phyloP scores from a whole-genome alignment of 345 rosid genomes.

The Hypericum androsaemum region DNA sequence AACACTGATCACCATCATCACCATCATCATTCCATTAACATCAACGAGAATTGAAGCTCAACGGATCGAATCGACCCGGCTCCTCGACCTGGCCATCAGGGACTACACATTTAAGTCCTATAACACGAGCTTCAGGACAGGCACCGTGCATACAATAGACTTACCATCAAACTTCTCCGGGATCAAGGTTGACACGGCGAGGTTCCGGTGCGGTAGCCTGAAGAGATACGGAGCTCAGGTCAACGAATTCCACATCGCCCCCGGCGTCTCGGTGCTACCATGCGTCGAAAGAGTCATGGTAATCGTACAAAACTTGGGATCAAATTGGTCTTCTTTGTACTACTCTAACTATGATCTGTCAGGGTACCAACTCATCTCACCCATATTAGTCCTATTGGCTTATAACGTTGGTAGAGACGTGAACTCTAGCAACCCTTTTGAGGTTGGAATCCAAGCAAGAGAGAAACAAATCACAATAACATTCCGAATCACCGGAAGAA shows the following conservation, averaged over 20 bases:
- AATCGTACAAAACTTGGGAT: constrained; percentile 57
- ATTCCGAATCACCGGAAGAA: constrained; percentile 28
- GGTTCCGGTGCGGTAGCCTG: constrained; percentile 88
- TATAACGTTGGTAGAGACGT: constrained; percentile 41
- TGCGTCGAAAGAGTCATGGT: constrained; percentile 77
- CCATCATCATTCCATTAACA: constrained; percentile 16
- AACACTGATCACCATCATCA: constrained; percentile 12
- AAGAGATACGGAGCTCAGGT: constrained; percentile 68
- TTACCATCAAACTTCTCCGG: constrained; percentile 76
- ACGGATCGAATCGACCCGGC: constrained; percentile 41
- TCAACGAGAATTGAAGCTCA: constrained; percentile 26
- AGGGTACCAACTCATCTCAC: constrained; percentile 68
- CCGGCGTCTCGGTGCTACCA: constrained; percentile 56
- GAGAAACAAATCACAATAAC: constrained; percentile 51
- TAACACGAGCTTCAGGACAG: constrained; percentile 42
- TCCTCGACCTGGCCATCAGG: constrained; percentile 50
- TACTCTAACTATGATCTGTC: constrained; percentile 64
- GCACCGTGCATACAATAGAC: constrained; percentile 35
- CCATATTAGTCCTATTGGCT: constrained; percentile 71
- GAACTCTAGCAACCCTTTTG: constrained; percentile 38
- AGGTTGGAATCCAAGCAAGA: constrained; percentile 41
- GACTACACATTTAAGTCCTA: constrained; percentile 63
- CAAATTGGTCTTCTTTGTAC: constrained; percentile 65
- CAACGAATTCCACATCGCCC: constrained; percentile 56
- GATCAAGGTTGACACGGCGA: constrained; percentile 46